Conservation (phyloP, 1,284 basidiomycete species). For the Coriolopsis trogii region DNA sequence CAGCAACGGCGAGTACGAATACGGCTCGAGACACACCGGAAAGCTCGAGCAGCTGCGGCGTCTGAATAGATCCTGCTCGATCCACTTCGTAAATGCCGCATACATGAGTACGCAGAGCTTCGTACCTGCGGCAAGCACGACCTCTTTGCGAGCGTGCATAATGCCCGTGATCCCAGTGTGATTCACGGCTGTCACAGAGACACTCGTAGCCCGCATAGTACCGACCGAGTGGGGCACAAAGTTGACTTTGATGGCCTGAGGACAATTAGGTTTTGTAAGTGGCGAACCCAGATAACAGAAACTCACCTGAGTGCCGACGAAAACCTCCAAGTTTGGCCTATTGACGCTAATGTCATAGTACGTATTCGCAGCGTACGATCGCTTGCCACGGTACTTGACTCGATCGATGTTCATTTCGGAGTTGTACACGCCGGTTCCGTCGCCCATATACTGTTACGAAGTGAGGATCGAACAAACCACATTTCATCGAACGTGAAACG, state of each 20-base stretch:
- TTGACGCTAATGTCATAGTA: constrained; percentile 20
- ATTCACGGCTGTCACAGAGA: constrained; percentile 15
- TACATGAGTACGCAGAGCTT: not conserved
- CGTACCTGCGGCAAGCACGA: constrained; percentile 30
- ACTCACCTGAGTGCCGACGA: constrained; percentile 16
- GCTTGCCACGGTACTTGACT: constrained; percentile 18
- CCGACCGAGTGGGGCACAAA: not conserved
- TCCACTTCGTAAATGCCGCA: not conserved
- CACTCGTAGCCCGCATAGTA: constrained; percentile 55
- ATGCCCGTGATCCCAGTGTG: constrained; percentile 8
- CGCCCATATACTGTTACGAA: constrained; percentile 22
- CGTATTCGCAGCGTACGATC: constrained; percentile 28
- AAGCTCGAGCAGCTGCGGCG: constrained; percentile 31
- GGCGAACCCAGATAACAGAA: not conserved
- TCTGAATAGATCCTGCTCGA: constrained; percentile 22
- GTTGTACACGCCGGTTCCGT: constrained; percentile 28
- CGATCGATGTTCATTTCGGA: constrained; percentile 25
- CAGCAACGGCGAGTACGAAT: not conserved
- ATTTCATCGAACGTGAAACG: not conserved
- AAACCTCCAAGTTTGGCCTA: constrained; percentile 13
- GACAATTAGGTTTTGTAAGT: not conserved
- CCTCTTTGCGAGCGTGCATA: constrained; percentile 28
- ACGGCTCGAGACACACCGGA: constrained; percentile 18
- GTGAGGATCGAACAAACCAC: not conserved
- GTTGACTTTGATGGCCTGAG: constrained; percentile 3